Percentiles rank a stretch among this genome's conserved stretches.
Evolutionary conservation across 257 asterid genomes (phyloP).

Genomic region (Nicotiana tabacum): DNA sequence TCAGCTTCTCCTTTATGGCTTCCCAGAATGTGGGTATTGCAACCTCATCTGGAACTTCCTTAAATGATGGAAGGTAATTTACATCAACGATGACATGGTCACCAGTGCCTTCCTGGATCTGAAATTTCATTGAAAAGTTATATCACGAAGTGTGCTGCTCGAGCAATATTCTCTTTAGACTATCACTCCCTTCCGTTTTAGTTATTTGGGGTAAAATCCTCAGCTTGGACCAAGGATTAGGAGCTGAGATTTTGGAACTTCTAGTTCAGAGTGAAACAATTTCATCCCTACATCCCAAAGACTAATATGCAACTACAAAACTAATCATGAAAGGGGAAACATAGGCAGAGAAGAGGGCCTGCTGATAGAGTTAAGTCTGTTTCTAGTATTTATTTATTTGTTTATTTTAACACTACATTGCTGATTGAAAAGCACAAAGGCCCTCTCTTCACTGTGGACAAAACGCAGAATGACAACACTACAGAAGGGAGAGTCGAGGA

Average conservation of each 20-base stretch:
- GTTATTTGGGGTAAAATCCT: not conserved
- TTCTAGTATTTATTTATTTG: not conserved
- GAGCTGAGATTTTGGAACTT: not conserved
- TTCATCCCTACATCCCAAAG: not conserved
- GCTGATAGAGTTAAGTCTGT: not conserved
- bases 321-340: not conserved
- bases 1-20: conserved; percentile 60
- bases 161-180: not conserved
- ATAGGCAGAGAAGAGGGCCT: not conserved
- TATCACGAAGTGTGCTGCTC: not conserved
- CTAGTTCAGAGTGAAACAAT: not conserved
- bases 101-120: conserved; percentile 85
- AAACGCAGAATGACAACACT: not conserved
- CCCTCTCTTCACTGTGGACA: not conserved
- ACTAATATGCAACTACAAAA: not conserved
- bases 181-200: not conserved
- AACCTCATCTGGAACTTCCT: conserved; percentile 83
- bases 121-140: conserved; percentile 14
- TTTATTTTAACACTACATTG: not conserved
- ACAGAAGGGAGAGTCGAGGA: not conserved
- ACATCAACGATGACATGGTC: conserved; percentile 95
- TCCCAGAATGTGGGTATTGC: conserved; percentile 95
- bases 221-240: not conserved
- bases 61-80: conserved; percentile 93
- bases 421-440: not conserved